Evolutionary conservation across 306 rosid species (phyloP), one percentile per base, ranked within the genome.

Genomic region (Lathyrus oleraceus): DNA sequence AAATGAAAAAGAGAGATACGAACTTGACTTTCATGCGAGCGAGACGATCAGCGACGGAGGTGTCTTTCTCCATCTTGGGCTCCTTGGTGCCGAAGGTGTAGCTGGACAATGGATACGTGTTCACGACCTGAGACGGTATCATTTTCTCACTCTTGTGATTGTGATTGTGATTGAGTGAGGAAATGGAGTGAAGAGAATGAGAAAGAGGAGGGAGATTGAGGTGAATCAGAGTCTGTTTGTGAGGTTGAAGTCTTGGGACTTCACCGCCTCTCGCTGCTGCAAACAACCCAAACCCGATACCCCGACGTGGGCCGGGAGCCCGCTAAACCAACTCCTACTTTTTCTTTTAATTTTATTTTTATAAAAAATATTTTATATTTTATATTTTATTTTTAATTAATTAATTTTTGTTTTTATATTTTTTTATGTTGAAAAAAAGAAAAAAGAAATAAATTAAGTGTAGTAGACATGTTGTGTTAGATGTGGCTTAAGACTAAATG

Each of bases 1-100:
- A 32, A 35, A 28, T 13, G 32, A 8, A n/a, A 3, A 0, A 49
- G 48, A 20, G 71, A 21, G 61, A 49, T 4, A 66, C 83, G 10
- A 49, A 91, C 99, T 94, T 95, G 95, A 95, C 86, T 91, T 95
- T 95, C 99, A 95, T 95, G 17, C 99, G 97, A 74, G 99, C 99
- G 4, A 95, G 97, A 64, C 99, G 97, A 87, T 95, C 99, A 4
- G 99, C 99, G 58, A 95, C 99, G 59, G 99, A 95, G 75, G 99
- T 95, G 64, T 95, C 99, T 77, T 95, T 95, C 88, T 95, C 99
- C 92, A 95, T 88, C 86, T 95, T 95, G 49, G 99, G 97, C 82
- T 95, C 99, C 84, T 95, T 95, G 36, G 99, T 95, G 4, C 99
- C 99, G 82, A 95, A 95, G 39, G 99, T 95, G 84, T 95, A 95